phyloP scores from a whole-genome alignment of 1,139 yeast species.

The Geotrichum reessii region DNA sequence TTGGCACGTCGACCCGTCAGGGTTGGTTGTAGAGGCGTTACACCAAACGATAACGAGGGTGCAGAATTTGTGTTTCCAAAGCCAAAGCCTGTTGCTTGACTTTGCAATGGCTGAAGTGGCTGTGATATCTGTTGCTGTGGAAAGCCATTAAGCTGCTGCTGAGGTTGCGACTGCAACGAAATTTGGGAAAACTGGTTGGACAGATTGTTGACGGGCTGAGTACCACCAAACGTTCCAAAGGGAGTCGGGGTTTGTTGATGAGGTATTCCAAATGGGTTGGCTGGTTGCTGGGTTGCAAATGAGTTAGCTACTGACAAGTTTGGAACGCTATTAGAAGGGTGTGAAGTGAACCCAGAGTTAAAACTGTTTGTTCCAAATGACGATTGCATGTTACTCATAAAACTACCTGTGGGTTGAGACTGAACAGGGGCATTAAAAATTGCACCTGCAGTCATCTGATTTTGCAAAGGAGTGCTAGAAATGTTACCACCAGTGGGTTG shows the following conservation, averaged over 20 bases:
- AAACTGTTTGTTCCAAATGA: neutral
- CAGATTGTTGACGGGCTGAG: neutral
- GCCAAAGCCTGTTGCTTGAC: constrained; percentile 24
- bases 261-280: constrained; percentile 6
- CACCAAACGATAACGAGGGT: constrained; percentile 35
- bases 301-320: constrained; percentile 2
- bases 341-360: constrained; percentile 4
- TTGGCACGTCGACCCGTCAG: constrained; percentile 75
- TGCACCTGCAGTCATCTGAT: neutral
- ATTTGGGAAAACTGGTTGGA: constrained; percentile 4
- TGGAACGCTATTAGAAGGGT: constrained; percentile 3
- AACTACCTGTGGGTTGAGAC: neutral
- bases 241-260: neutral
- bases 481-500: constrained; percentile 5
- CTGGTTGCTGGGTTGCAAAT: constrained; percentile 3
- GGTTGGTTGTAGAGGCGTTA: constrained; percentile 41
- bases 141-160: neutral
- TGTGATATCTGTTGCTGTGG: constrained; percentile 2
- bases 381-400: neutral
- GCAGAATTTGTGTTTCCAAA: constrained; percentile 16
- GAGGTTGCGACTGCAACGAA: neutral
- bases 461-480: neutral
- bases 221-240: constrained; percentile 1
- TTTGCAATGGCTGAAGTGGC: constrained; percentile 11
- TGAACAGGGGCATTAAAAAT: neutral